Evolutionary conservation across 23 red algal species (phyloP).

Genomic region (Cyanidiococcus yangmingshanensis): DNA sequence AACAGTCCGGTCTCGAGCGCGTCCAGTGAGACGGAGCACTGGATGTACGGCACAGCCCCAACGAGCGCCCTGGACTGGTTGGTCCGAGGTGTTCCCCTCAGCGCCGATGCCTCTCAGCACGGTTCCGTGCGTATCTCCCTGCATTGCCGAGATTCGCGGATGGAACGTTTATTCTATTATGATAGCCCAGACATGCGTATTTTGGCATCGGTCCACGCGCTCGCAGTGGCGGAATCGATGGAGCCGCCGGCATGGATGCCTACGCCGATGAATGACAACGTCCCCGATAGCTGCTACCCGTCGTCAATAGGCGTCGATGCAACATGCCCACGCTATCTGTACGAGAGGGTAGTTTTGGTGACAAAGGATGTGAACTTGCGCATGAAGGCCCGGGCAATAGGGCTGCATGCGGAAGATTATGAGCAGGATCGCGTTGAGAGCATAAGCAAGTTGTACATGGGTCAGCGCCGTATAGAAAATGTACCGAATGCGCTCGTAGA

Average conservation of each 20-base stretch:
- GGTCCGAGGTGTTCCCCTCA: constrained; percentile 18
- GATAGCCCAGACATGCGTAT: constrained; percentile 38
- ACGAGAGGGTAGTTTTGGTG: constrained; percentile 25
- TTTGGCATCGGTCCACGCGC: constrained; percentile 13
- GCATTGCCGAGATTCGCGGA: not conserved
- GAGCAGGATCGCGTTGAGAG: constrained; percentile 27
- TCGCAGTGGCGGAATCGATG: constrained; percentile 7
- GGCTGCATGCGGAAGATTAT: constrained; percentile 32
- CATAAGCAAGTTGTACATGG: constrained; percentile 31
- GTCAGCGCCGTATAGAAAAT: constrained; percentile 31
- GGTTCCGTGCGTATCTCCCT: constrained; percentile 25
- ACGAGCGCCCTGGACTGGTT: not conserved
- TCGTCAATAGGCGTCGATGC: not conserved
- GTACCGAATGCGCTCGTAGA: constrained; percentile 10
- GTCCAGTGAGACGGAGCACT: not conserved
- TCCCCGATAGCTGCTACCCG: not conserved
- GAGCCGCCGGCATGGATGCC: not conserved
- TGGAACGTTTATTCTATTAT: constrained; percentile 33
- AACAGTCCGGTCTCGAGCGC: not conserved
- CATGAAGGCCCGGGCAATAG: constrained; percentile 43
- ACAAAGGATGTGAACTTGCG: constrained; percentile 43
- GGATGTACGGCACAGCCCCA: not conserved
- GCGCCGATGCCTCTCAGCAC: not conserved
- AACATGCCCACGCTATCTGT: not conserved
- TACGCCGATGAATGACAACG: not conserved